Evolutionary conservation across 768 basidiomycete species (phyloP).

Genomic region (Strobilomyces echinocephalus): DNA sequence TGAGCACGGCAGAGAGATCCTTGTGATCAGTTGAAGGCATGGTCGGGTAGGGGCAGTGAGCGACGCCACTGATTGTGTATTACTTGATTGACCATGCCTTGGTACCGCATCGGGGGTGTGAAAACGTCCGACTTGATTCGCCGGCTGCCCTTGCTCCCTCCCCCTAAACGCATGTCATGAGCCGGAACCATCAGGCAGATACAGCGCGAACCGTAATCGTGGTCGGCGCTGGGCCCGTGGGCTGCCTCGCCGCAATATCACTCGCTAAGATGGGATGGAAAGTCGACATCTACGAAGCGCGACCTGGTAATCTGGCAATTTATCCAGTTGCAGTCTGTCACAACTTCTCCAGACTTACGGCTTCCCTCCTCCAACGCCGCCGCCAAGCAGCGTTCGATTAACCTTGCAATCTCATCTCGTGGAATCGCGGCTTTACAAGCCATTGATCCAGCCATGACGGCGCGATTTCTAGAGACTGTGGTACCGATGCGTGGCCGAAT

Average conservation of each 20-base stretch:
- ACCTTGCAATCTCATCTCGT: slow-evolving; percentile 90
- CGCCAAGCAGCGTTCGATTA: slow-evolving; percentile 83
- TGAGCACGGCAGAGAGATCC: slow-evolving; percentile 29
- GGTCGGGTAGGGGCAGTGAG: neutral
- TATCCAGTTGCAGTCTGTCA: slow-evolving; percentile 10
- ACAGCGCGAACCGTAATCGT: slow-evolving; percentile 49
- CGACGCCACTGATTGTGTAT: slow-evolving; percentile 8
- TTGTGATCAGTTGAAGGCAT: slow-evolving; percentile 15
- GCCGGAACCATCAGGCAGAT: neutral
- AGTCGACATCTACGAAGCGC: slow-evolving; percentile 74
- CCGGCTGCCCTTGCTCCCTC: neutral
- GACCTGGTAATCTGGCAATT: slow-evolving; percentile 52
- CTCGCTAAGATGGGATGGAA: slow-evolving; percentile 84
- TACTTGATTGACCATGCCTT: slow-evolving; percentile 14
- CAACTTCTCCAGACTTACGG: slow-evolving; percentile 56
- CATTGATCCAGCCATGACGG: slow-evolving; percentile 66
- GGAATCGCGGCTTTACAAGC: slow-evolving; percentile 85
- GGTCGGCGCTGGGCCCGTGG: slow-evolving; percentile 91
- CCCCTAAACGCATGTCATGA: slow-evolving; percentile 11
- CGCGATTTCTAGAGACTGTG: slow-evolving; percentile 66
- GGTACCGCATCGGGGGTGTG: slow-evolving; percentile 9
- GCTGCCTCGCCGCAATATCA: slow-evolving; percentile 83
- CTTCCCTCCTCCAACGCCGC: slow-evolving; percentile 62
- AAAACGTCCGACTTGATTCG: neutral
- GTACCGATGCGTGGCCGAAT: slow-evolving; percentile 96